Percentiles rank a stretch among this genome's conserved stretches.
phyloP scores from a whole-genome alignment of 352 stramenopile genomes.

The Peronospora destructor region DNA sequence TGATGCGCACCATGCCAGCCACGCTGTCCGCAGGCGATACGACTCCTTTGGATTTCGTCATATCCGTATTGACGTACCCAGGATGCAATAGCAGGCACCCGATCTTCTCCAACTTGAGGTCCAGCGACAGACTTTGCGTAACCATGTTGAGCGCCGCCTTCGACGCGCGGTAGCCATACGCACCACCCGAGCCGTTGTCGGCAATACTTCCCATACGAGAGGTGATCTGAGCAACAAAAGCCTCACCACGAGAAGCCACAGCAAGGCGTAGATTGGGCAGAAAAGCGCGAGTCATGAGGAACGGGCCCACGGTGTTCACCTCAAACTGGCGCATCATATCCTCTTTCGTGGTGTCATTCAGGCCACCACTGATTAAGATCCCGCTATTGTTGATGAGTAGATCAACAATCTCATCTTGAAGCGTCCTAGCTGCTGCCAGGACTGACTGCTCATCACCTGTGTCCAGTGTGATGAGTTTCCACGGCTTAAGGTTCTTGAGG shows the following conservation, averaged over 20 bases:
- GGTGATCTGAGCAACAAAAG: constrained; percentile 53
- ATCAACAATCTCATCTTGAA: constrained; percentile 41
- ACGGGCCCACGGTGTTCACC: constrained; percentile 64
- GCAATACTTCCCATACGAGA: constrained; percentile 56
- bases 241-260: constrained; percentile 23
- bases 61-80: constrained; percentile 56
- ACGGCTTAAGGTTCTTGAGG: constrained; percentile 27
- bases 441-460: constrained; percentile 51
- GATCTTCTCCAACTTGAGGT: constrained; percentile 50
- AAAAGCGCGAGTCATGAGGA: constrained; percentile 54
- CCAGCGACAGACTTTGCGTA: constrained; percentile 44
- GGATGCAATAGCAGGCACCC: constrained; percentile 52
- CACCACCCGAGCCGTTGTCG: constrained; percentile 48
- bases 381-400: constrained; percentile 76
- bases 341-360: constrained; percentile 43
- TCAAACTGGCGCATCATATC: constrained; percentile 60
- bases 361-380: constrained; percentile 22
- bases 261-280: constrained; percentile 47
- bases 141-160: constrained; percentile 81
- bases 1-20: constrained; percentile 41
- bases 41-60: constrained; percentile 40
- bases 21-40: constrained; percentile 44
- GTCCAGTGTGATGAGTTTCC: constrained; percentile 49
- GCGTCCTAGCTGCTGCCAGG: constrained; percentile 25
- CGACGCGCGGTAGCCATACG: constrained; percentile 73